Conservation (phyloP, 176 grass and related monocot species). For the Avena insularis region DNA sequence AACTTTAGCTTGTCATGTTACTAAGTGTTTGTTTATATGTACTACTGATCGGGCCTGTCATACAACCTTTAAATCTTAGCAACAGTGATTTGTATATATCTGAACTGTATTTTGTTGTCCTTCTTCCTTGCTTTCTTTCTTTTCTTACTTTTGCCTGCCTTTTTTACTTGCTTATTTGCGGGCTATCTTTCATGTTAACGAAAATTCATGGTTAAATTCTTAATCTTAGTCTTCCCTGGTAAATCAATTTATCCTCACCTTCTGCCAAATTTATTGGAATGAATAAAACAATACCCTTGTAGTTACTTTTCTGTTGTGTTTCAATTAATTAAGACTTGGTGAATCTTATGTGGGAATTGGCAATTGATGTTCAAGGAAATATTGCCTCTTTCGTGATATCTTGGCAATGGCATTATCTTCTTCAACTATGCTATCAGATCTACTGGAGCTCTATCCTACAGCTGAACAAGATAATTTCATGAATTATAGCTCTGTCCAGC, state of each 20-base stretch:
- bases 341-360: not conserved
- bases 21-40: not conserved
- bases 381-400: not conserved
- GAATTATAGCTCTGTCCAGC: not conserved
- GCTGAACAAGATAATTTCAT: not conserved
- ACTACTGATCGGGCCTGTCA: not conserved
- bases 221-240: constrained; percentile 8
- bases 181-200: too few relatives aligned
- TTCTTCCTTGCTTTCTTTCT: not conserved
- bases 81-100: constrained; percentile 13
- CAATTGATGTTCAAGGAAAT: not conserved
- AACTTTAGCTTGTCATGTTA: constrained; percentile 14
- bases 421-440: not conserved
- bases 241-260: not conserved
- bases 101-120: constrained; percentile 13
- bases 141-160: not conserved
- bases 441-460: not conserved
- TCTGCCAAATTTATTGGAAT: not conserved
- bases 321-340: constrained; percentile 14
- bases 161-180: constrained; percentile 6
- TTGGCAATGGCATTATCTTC: not conserved
- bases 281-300: not conserved
- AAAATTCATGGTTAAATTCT: not conserved
- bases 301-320: constrained; percentile 13
- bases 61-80: not conserved